phyloP scores from a whole-genome alignment of 2,329 filamentous ascomycete genomes.

The Stagonosporopsis rhizophila region DNA sequence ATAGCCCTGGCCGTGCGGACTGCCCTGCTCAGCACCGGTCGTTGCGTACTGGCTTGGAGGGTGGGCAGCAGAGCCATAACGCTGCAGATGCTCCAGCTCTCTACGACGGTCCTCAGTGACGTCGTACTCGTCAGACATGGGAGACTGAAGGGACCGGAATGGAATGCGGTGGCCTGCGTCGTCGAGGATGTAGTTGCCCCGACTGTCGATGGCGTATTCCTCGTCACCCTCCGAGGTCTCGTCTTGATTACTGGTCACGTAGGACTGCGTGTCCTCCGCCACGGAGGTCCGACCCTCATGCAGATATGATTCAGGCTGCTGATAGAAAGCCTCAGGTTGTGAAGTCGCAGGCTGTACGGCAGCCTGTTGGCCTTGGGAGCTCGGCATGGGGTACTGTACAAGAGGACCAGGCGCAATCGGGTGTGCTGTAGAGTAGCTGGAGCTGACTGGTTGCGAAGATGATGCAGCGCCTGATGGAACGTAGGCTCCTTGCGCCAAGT shows the following conservation, averaged over 20 bases:
- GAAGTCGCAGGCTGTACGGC: slow-evolving; percentile 35
- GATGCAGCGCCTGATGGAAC: slow-evolving; percentile 41
- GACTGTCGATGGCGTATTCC: slow-evolving; percentile 47
- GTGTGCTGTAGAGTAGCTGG: slow-evolving; percentile 29
- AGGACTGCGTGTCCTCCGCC: slow-evolving; percentile 47
- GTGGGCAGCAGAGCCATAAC: slow-evolving; percentile 51
- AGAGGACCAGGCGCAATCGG: slow-evolving; percentile 37
- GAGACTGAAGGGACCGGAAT: slow-evolving; percentile 41
- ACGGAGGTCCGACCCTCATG: slow-evolving; percentile 36
- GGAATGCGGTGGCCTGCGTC: slow-evolving; percentile 45
- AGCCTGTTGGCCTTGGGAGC: slow-evolving; percentile 31
- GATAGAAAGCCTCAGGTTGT: slow-evolving; percentile 48
- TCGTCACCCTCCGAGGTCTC: slow-evolving; percentile 47
- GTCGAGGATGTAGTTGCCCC: slow-evolving; percentile 48
- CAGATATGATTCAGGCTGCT: slow-evolving; percentile 48
- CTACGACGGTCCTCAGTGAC: slow-evolving; percentile 58
- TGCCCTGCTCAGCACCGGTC: slow-evolving; percentile 26
- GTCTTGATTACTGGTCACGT: slow-evolving; percentile 45
- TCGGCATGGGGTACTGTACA: slow-evolving; percentile 26
- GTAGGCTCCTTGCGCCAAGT: slow-evolving; percentile 45
- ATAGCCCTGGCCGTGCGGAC: slow-evolving; percentile 27
- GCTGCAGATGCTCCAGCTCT: slow-evolving; percentile 56
- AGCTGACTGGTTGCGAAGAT: slow-evolving; percentile 26
- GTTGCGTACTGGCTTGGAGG: slow-evolving; percentile 40
- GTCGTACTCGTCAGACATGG: slow-evolving; percentile 62